phyloP scores from a whole-genome alignment of 2,329 filamentous ascomycete genomes.

The Sarocladium kiliense region DNA sequence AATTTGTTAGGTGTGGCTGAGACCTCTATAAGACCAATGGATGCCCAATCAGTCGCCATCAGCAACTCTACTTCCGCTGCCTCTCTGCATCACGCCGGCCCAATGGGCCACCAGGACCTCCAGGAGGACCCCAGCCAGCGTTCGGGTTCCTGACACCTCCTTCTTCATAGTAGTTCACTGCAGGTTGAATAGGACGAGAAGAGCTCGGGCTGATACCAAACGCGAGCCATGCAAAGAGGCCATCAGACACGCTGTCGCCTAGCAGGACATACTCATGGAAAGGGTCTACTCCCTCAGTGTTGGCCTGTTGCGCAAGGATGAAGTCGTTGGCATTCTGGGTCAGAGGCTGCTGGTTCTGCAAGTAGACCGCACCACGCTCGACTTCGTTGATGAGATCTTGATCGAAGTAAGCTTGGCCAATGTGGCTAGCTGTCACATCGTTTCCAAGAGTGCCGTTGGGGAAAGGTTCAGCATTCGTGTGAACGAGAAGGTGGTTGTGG shows the following conservation, averaged over 20 bases:
- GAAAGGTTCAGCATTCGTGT: slow-evolving; percentile 27
- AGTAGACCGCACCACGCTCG: slow-evolving; percentile 43
- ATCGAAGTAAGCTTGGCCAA: slow-evolving; percentile 62
- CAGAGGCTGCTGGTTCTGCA: slow-evolving; percentile 36
- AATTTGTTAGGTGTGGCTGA: no score
- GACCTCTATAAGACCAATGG: no score
- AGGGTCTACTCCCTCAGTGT: slow-evolving; percentile 45
- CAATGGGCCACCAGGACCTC: neutral
- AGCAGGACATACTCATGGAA: slow-evolving; percentile 54
- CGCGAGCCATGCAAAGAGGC: slow-evolving; percentile 50
- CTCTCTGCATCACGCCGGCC: neutral
- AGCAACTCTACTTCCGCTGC: neutral
- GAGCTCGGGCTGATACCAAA: slow-evolving; percentile 40
- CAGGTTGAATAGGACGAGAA: slow-evolving; percentile 19
- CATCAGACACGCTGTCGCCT: slow-evolving; percentile 45
- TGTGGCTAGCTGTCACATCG: slow-evolving; percentile 43
- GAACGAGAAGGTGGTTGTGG: slow-evolving; percentile 41
- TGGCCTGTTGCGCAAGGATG: slow-evolving; percentile 39
- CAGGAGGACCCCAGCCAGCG: neutral
- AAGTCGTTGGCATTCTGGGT: slow-evolving; percentile 49
- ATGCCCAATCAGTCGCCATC: no score
- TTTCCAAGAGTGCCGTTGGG: slow-evolving; percentile 29
- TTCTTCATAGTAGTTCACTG: slow-evolving; percentile 24
- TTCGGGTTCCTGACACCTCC: slow-evolving; percentile 26
- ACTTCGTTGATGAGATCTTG: slow-evolving; percentile 49